These are phyloP conservation scores for Wickerhamomyces sp. DNA, from an alignment of 1,139 yeast genomes.

Conservation along the genomic window DNA sequence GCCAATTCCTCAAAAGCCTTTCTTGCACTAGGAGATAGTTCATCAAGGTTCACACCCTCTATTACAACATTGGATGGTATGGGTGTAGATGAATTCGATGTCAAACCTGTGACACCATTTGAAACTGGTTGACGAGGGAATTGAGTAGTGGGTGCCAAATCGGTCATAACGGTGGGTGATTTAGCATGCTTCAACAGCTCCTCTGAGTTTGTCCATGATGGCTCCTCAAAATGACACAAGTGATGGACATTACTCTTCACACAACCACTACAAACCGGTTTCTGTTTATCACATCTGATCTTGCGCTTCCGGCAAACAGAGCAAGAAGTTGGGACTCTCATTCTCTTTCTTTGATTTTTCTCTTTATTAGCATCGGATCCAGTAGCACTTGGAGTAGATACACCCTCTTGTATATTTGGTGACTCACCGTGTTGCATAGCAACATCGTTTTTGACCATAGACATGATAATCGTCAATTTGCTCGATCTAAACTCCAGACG, in stretches of 20 bases:
- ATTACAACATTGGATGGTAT: background rate
- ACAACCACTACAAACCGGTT: conserved; percentile 62
- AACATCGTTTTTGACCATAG: too few species aligned
- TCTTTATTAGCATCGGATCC: background rate
- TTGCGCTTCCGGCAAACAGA: conserved; percentile 40
- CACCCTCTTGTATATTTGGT: too few species aligned
- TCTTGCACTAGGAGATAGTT: conserved; percentile 4
- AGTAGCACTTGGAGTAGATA: background rate
- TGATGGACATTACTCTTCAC: conserved; percentile 55
- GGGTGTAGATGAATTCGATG: too few species aligned
- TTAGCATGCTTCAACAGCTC: conserved; percentile 15
- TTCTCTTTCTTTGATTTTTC: conserved; percentile 27
- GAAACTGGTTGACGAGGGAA: background rate
- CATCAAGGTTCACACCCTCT: conserved; percentile 3
- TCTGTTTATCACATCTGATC: conserved; percentile 52
- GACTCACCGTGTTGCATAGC: too few species aligned
- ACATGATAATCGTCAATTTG: too few species aligned
- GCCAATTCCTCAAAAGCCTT: conserved; percentile 29
- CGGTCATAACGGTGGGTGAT: background rate
- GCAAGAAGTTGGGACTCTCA: conserved; percentile 41
- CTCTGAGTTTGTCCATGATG: conserved; percentile 32
- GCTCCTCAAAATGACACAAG: conserved; percentile 51
- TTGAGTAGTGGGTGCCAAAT: background rate
- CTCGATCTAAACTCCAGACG: too few species aligned
- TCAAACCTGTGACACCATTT: too few species aligned